Percentiles rank a stretch among this genome's conserved stretches.
These are phyloP conservation scores for Zizania latifolia DNA, from an alignment of 176 grass and related monocot species.

Conservation along the genomic window DNA sequence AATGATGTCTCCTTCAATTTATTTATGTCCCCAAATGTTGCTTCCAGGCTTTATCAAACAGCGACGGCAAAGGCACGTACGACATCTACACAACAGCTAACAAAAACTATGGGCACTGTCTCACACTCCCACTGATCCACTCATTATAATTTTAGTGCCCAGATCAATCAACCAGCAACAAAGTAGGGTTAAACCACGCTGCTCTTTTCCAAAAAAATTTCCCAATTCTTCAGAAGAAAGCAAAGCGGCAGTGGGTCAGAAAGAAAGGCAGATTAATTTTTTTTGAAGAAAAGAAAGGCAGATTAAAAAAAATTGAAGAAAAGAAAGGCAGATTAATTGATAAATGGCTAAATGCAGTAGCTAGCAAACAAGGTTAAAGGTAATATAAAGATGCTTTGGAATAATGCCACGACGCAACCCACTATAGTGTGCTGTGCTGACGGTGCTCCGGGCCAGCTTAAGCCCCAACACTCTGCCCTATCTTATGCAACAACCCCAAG, in stretches of 20 bases:
- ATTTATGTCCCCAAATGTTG: background rate
- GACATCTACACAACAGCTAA: constrained; percentile 23
- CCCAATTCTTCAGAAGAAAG: constrained; percentile 18
- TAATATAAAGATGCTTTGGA: constrained; percentile 23
- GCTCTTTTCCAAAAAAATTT: background rate
- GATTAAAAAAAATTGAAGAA: too few relatives aligned
- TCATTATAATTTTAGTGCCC: background rate
- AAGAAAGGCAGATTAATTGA: background rate
- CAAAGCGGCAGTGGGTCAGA: background rate
- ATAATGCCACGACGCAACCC: constrained; percentile 9
- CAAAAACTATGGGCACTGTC: background rate
- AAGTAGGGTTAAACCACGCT: constrained; percentile 11
- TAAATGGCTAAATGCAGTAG: background rate
- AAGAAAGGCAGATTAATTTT: background rate
- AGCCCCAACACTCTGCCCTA: constrained; percentile 21
- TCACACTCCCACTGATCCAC: background rate
- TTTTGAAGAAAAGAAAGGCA: too few relatives aligned
- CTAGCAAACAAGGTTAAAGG: constrained; percentile 16
- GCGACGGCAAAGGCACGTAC: background rate
- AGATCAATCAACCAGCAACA: background rate
- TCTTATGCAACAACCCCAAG: background rate
- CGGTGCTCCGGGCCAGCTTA: constrained; percentile 22
- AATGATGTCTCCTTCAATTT: background rate
- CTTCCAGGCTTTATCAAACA: constrained; percentile 21
- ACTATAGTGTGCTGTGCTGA: background rate